phyloP scores from a whole-genome alignment of 2,329 filamentous ascomycete species.

The Knoxdaviesia capensis region DNA sequence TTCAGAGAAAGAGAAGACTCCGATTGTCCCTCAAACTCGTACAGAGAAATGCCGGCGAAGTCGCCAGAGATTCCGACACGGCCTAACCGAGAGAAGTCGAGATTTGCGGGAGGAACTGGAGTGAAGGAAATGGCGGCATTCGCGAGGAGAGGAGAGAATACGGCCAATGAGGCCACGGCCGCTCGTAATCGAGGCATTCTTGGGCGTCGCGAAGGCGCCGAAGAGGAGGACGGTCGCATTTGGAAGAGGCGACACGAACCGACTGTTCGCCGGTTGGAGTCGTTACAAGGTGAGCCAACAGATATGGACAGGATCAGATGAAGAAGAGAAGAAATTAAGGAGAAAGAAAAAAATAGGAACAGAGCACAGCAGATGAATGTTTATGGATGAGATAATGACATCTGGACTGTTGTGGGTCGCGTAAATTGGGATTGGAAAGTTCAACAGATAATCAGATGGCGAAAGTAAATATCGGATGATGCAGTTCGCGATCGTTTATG shows the following conservation, averaged over 20 bases:
- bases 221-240: not conserved
- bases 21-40: slow-evolving; percentile 64
- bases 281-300: not conserved
- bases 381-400: too few species aligned
- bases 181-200: too few species aligned
- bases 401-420: too few species aligned
- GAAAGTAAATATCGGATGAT: too few species aligned
- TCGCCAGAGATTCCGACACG: slow-evolving; percentile 72
- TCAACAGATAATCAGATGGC: not conserved
- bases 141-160: slow-evolving; percentile 19
- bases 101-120: slow-evolving; percentile 43
- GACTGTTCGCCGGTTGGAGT: too few species aligned
- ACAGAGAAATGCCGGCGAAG: slow-evolving; percentile 81
- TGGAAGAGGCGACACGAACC: not conserved
- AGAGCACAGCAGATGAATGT: not conserved
- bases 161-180: not conserved
- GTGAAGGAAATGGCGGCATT: slow-evolving; percentile 36
- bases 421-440: not conserved
- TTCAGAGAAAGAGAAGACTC: slow-evolving; percentile 48
- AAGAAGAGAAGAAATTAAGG: slow-evolving; percentile 1
- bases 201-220: not conserved
- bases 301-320: slow-evolving; percentile 3
- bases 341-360: slow-evolving; percentile 3
- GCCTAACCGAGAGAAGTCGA: slow-evolving; percentile 63
- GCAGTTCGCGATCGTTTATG: too few species aligned